A percentile compares a stretch with the other conserved stretches of the same genome.
These are phyloP conservation scores for Chytriomyces sp. DNA, from an alignment of 192 early-diverging fungal species.

Conservation along the genomic window DNA sequence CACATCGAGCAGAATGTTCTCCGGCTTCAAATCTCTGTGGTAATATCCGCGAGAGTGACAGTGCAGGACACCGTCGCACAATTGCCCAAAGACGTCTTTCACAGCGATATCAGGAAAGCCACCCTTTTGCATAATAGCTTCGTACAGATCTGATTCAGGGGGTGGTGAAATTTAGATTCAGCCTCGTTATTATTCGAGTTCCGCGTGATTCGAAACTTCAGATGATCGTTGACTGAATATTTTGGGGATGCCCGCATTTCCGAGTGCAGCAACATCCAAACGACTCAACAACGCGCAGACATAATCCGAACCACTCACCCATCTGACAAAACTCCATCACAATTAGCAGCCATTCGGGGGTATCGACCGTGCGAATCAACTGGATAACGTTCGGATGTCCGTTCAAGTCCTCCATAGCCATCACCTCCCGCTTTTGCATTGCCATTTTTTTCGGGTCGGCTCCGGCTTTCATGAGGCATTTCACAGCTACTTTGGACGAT, in stretches of 20 bases:
- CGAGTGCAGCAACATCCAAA: not conserved
- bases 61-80: slow-evolving; percentile 76
- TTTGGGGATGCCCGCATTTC: not conserved
- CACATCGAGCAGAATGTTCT: slow-evolving; percentile 69
- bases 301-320: slow-evolving; percentile 15
- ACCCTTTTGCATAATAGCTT: slow-evolving; percentile 47
- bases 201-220: not conserved
- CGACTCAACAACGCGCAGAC: not conserved
- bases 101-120: slow-evolving; percentile 39
- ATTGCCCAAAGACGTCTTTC: slow-evolving; percentile 69
- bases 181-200: no score
- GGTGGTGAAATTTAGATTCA: not conserved
- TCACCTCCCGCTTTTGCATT: slow-evolving; percentile 47
- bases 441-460: slow-evolving; percentile 47
- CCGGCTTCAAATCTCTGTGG: slow-evolving; percentile 93
- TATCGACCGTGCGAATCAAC: slow-evolving; percentile 45
- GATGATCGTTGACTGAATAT: not conserved
- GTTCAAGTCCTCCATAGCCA: slow-evolving; percentile 36
- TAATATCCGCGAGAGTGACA: slow-evolving; percentile 81
- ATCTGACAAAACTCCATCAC: slow-evolving; percentile 48
- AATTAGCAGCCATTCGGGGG: slow-evolving; percentile 41
- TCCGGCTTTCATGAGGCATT: slow-evolving; percentile 54
- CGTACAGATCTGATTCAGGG: slow-evolving; percentile 46
- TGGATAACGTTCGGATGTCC: slow-evolving; percentile 38
- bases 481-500: slow-evolving; percentile 46